Conservation (phyloP, 2,329 filamentous ascomycete genomes). For the Rhynchosporium agropyri region DNA sequence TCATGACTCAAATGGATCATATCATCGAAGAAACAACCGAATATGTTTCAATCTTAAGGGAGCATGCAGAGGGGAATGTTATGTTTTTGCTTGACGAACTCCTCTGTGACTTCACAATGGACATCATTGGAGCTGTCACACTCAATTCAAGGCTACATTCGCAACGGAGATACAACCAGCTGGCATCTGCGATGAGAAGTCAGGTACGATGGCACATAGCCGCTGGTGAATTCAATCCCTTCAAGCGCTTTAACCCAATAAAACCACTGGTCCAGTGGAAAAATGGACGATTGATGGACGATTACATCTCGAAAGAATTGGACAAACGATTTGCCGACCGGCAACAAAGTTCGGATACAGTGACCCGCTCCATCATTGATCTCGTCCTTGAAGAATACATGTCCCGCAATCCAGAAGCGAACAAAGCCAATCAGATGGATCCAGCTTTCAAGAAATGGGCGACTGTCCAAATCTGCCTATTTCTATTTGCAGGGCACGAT, state of each 20-base stretch:
- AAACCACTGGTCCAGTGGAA: conserved; percentile 29
- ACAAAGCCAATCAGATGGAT: conserved; percentile 17
- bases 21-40: conserved; percentile 33
- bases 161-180: conserved; percentile 28
- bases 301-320: conserved; percentile 32
- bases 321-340: conserved; percentile 30
- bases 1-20: conserved; percentile 27
- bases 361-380: conserved; percentile 30
- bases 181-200: conserved; percentile 30
- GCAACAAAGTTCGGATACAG: conserved; percentile 13
- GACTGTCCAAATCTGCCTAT: conserved; percentile 26
- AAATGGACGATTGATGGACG: conserved; percentile 34
- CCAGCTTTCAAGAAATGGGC: conserved; percentile 26
- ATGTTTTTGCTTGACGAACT: conserved; percentile 31
- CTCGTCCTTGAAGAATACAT: conserved; percentile 34
- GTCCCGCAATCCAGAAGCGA: conserved; percentile 17
- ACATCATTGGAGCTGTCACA: conserved; percentile 32
- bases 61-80: conserved; percentile 29
- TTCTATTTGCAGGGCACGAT: conserved; percentile 35
- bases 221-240: conserved; percentile 27
- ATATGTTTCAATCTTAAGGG: conserved; percentile 26
- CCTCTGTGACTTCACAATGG: conserved; percentile 32
- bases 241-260: conserved; percentile 29
- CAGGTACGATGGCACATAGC: conserved; percentile 30
- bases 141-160: conserved; percentile 28